phyloP scores from a whole-genome alignment of 2,329 filamentous ascomycete species.

The Alternaria solani region DNA sequence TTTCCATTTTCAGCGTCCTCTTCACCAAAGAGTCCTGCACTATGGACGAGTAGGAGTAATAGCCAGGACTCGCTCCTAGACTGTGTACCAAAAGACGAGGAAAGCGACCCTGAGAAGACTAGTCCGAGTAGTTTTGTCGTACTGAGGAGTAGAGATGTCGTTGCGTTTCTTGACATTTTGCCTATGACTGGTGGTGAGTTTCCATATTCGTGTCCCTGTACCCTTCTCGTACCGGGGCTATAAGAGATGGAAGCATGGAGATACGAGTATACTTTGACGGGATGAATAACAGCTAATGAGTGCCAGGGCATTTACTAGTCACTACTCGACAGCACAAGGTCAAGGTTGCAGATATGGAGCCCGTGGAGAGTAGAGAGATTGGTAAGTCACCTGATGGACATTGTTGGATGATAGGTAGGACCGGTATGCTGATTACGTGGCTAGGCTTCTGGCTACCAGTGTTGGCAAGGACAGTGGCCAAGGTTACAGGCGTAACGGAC shows the following conservation, averaged over 20 bases:
- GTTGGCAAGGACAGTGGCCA: constrained; percentile 74
- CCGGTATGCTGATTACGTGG: neutral
- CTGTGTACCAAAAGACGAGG: constrained; percentile 38
- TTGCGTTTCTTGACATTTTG: constrained; percentile 94
- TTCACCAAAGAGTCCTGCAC: neutral
- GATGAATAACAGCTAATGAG: neutral
- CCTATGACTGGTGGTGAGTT: constrained; percentile 74
- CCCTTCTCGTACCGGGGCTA: neutral
- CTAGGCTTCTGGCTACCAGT: constrained; percentile 69
- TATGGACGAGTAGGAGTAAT: constrained; percentile 9
- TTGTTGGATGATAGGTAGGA: too few relatives aligned
- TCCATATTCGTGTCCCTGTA: neutral
- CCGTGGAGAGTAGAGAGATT: constrained; percentile 71
- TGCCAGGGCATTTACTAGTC: constrained; percentile 73
- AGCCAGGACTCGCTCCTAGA: constrained; percentile 20
- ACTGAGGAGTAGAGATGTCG: constrained; percentile 76
- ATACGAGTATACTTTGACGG: neutral
- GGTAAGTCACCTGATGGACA: constrained; percentile 56
- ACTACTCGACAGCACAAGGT: constrained; percentile 78
- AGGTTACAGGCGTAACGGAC: constrained; percentile 75
- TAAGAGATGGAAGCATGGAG: neutral
- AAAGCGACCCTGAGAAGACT: constrained; percentile 40
- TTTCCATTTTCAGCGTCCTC: constrained; percentile 50
- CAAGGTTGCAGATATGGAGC: constrained; percentile 76
- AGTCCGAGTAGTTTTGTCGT: constrained; percentile 65